Evolutionary conservation across 78 protist species (phyloP).

Genomic region (Speleostelium caveatum): DNA sequence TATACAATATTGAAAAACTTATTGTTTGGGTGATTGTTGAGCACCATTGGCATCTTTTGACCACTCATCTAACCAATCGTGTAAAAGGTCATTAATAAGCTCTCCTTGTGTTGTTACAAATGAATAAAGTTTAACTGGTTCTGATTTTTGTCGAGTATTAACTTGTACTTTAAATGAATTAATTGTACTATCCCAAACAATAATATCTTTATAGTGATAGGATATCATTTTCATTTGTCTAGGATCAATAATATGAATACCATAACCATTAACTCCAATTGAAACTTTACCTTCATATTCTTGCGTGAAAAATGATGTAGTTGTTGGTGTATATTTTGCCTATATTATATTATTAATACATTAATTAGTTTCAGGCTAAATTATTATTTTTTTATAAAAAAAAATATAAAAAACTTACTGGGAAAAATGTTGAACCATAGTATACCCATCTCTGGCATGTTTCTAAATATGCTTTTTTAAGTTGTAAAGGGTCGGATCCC

Average conservation of each 20-base stretch:
- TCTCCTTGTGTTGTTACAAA: slow-evolving; percentile 64
- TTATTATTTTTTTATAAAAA: no score
- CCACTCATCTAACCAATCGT: slow-evolving; percentile 67
- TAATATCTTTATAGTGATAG: slow-evolving; percentile 51
- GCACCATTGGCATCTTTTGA: not conserved
- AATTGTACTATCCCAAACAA: slow-evolving; percentile 45
- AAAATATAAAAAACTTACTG: no score
- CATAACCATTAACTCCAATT: slow-evolving; percentile 57
- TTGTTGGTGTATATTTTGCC: slow-evolving; percentile 53
- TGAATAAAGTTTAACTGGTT: slow-evolving; percentile 22
- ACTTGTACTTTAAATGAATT: slow-evolving; percentile 35
- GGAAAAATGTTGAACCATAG: slow-evolving; percentile 56
- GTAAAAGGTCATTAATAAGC: slow-evolving; percentile 37
- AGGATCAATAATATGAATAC: slow-evolving; percentile 75
- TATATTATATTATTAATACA: no score
- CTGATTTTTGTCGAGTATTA: not conserved
- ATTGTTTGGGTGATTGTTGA: not conserved
- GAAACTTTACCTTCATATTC: slow-evolving; percentile 71
- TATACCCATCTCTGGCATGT: slow-evolving; percentile 73
- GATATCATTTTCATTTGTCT: slow-evolving; percentile 73
- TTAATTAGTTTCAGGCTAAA: no score
- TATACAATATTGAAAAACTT: no score
- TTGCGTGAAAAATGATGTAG: slow-evolving; percentile 49
- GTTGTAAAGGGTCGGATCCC: slow-evolving; percentile 26
- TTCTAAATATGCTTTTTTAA: slow-evolving; percentile 54